phyloP scores from a whole-genome alignment of 352 stramenopile species.

The Phytophthora rubi region DNA sequence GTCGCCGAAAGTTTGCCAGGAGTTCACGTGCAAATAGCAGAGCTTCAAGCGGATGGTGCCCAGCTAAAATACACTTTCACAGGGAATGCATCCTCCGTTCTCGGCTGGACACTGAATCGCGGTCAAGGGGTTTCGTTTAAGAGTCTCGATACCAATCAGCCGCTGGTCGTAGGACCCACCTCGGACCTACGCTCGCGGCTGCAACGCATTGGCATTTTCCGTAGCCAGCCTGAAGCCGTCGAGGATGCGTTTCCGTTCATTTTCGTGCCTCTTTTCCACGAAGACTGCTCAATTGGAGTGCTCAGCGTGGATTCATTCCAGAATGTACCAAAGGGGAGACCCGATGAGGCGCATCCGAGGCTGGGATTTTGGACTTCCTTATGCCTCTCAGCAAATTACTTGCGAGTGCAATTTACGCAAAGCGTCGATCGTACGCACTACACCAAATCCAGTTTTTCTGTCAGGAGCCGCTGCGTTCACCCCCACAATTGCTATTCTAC shows the following conservation, averaged over 20 bases:
- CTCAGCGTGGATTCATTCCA: conserved; percentile 68
- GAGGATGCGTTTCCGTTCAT: conserved; percentile 55
- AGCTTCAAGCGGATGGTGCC: conserved; percentile 52
- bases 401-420: conserved; percentile 62
- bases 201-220: conserved; percentile 26
- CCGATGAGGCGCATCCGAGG: conserved; percentile 68
- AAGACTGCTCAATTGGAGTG: conserved; percentile 66
- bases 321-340: conserved; percentile 58
- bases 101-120: conserved; percentile 38
- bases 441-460: conserved; percentile 46
- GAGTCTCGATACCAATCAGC: conserved; percentile 52
- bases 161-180: conserved; percentile 44
- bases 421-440: conserved; percentile 60
- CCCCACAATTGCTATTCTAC: conserved; percentile 61
- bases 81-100: conserved; percentile 43
- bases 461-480: conserved; percentile 54
- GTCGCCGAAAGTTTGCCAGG: conserved; percentile 59
- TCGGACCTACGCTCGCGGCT: conserved; percentile 47
- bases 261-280: conserved; percentile 70
- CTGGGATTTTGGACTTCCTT: conserved; percentile 65
- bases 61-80: conserved; percentile 65
- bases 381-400: conserved; percentile 46
- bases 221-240: conserved; percentile 1
- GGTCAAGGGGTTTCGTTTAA: conserved; percentile 63
- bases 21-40: conserved; percentile 59